Base-by-base conservation (phyloP, 2,329 filamentous ascomycete species). In the Neonectria magnoliae region DNA sequence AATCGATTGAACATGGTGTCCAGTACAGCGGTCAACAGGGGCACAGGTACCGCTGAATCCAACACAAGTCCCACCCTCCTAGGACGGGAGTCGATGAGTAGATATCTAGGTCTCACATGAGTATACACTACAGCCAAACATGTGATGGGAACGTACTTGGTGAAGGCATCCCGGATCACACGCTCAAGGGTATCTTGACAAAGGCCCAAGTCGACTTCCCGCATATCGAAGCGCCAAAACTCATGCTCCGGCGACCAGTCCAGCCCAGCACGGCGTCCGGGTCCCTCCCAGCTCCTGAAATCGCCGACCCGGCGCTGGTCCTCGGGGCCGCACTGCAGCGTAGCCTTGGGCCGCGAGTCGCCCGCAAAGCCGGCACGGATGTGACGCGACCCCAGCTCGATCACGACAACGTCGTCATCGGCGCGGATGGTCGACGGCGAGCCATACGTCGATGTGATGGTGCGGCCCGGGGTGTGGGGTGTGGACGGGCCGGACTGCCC, bases 151-250 rank as follows among this genome's bases (percentile, higher is more conserved):
- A 89, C 85, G 75, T 86, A 94, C 85, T 91, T 94, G 67, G 91
- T 91, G 76, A 96, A 94, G 11, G 92, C 90, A 71, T 95, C 92
- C 57, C 94, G 86, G 72, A 98, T 80, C 7, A 91, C 88, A 57
- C 94, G 87, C 77, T 98, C 96, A 57, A 99, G 85, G 79, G 92
- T 95, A 77, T 98, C 95, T 67, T 91, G 89, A 1, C 98, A 87
- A 51, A 98, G 81, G 0, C 90, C 93, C 64, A 97, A 76, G 74
- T 98, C 93, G 13, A 92, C 76, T 10, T 88, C 83, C 57, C 90
- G 86, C 64, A 97, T 73, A 76, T 98, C 93, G 71, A 88, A 86
- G 61, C 86, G 86, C 90, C 94, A 99, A 44, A 98, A 83, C 81
- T 98, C 90, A 70, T 88, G 81, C 10, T 89, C 86, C 27, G 83